These are phyloP conservation scores for Serendipita sp. DNA, from an alignment of 768 basidiomycete genomes.

Conservation along the genomic window DNA sequence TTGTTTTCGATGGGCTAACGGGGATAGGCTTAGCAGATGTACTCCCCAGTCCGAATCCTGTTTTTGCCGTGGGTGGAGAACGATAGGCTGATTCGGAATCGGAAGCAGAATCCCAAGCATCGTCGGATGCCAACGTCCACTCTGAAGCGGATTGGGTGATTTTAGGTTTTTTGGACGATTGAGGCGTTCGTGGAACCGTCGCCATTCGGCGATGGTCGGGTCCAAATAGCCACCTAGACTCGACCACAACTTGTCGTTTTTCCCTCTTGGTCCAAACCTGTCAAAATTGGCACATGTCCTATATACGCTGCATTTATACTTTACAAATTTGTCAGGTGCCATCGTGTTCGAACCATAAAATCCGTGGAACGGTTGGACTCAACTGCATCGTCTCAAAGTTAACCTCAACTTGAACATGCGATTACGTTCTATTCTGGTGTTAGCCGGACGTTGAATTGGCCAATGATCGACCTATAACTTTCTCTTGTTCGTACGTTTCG, in stretches of 20 bases:
- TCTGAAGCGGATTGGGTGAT: neutral
- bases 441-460: no score
- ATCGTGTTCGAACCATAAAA: no score
- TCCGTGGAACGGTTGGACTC: no score
- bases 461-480: no score
- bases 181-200: neutral
- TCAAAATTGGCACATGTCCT: no score
- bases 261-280: no score
- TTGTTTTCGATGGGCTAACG: constrained; percentile 35
- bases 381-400: no score
- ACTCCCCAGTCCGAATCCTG: constrained; percentile 14
- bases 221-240: neutral
- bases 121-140: constrained; percentile 27
- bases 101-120: constrained; percentile 73
- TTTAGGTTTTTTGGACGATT: neutral
- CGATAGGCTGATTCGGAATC: constrained; percentile 43
- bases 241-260: neutral
- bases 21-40: constrained; percentile 19
- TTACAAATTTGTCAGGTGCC: no score
- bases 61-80: neutral
- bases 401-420: no score
- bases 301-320: no score
- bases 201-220: neutral
- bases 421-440: no score
- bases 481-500: no score